A percentile compares a stretch with the other conserved stretches of the same genome.
These are phyloP conservation scores for Penicillium bialowiezense DNA, from an alignment of 495 filamentous ascomycete species.

Conservation along the genomic window DNA sequence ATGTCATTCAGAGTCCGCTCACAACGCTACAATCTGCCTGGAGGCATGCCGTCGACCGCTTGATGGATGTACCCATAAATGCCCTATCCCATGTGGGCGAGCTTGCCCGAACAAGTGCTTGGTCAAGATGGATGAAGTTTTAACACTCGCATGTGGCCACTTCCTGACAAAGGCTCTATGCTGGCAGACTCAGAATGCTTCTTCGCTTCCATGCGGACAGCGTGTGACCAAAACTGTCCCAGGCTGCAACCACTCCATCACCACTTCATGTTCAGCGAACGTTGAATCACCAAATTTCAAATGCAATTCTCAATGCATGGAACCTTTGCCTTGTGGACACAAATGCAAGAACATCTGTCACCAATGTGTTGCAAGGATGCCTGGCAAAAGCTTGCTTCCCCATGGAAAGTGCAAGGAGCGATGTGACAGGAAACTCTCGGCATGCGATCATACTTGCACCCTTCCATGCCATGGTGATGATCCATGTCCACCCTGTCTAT, in stretches of 20 bases:
- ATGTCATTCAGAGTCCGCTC: slow-evolving; percentile 68
- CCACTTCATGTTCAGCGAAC: slow-evolving; percentile 49
- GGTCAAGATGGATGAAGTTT: slow-evolving; percentile 36
- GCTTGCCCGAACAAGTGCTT: slow-evolving; percentile 49
- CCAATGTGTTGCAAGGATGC: slow-evolving; percentile 39
- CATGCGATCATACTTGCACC: slow-evolving; percentile 58
- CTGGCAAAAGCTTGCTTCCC: slow-evolving; percentile 22
- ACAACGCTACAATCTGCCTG: slow-evolving; percentile 59
- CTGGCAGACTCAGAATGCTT: slow-evolving; percentile 44
- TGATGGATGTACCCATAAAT: slow-evolving; percentile 59
- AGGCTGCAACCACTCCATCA: slow-evolving; percentile 53
- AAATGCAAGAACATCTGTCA: slow-evolving; percentile 51
- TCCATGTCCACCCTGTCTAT: slow-evolving; percentile 52
- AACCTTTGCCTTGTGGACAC: slow-evolving; percentile 58
- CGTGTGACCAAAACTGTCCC: slow-evolving; percentile 44
- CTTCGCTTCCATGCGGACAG: slow-evolving; percentile 33
- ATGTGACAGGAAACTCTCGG: slow-evolving; percentile 54
- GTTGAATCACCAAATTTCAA: slow-evolving; percentile 28
- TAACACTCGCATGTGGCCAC: slow-evolving; percentile 66
- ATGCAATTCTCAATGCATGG: slow-evolving; percentile 49
- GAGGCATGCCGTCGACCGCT: slow-evolving; percentile 58
- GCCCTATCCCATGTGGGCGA: slow-evolving; percentile 60
- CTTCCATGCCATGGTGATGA: slow-evolving; percentile 51
- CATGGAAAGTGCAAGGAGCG: slow-evolving; percentile 50
- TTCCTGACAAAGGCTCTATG: slow-evolving; percentile 45